Conservation (phyloP, 129 eudicot genomes). For the Kitagawia praeruptora region DNA sequence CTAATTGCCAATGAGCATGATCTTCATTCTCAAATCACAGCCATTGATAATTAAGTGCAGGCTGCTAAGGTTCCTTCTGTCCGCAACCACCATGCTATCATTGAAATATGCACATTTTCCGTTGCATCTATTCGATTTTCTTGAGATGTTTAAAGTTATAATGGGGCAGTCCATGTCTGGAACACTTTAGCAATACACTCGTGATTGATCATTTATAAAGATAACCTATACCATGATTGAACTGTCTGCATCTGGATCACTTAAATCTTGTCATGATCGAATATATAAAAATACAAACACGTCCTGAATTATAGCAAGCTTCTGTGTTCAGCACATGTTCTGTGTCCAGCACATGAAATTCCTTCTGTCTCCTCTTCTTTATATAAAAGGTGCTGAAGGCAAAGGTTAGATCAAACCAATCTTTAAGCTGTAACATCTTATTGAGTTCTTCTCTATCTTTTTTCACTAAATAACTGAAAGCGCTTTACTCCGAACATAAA, state of each 20-base stretch:
- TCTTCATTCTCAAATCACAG: background rate
- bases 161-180: background rate
- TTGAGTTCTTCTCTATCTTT: background rate
- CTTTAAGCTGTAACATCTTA: background rate
- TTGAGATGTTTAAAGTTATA: background rate
- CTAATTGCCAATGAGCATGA: background rate
- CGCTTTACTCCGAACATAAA: no score
- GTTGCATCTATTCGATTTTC: background rate
- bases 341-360: background rate
- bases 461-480: background rate
- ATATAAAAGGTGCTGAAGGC: conserved; percentile 4
- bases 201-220: background rate
- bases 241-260: background rate
- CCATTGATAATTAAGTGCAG: background rate
- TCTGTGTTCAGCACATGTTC: background rate
- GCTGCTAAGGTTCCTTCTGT: background rate
- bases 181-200: background rate
- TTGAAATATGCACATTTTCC: background rate
- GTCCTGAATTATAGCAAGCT: background rate
- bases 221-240: background rate
- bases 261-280: background rate
- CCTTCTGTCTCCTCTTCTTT: conserved; percentile 7
- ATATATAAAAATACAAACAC: background rate
- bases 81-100: background rate
- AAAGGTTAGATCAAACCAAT: conserved; percentile 4